Conservation (phyloP, 129 eudicot species). For the Saposhnikovia divaricata region DNA sequence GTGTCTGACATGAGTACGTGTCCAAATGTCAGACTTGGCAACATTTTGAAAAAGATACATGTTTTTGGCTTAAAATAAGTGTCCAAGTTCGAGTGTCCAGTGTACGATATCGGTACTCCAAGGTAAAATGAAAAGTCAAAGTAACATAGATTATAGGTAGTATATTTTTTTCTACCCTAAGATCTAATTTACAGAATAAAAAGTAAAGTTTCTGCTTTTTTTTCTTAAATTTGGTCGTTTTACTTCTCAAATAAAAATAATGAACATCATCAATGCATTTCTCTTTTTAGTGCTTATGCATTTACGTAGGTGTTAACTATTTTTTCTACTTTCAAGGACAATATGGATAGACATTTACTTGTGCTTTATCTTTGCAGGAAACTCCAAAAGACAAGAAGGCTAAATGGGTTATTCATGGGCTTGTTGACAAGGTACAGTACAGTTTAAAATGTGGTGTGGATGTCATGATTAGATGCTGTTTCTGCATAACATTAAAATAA, state of each 20-base stretch:
- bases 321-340: not conserved
- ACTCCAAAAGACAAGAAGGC: conserved; percentile 81
- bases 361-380: conserved; percentile 27
- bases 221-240: not conserved
- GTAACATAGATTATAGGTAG: too few species aligned
- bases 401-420: conserved; percentile 56
- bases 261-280: not conserved
- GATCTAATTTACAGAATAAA: not conserved
- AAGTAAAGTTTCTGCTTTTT: not conserved
- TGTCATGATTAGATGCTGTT: not conserved
- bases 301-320: not conserved
- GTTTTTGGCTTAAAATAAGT: too few species aligned
- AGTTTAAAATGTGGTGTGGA: not conserved
- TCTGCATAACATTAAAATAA: not conserved
- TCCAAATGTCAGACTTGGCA: too few species aligned
- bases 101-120: too few species aligned
- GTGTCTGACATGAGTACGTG: too few species aligned
- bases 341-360: not conserved
- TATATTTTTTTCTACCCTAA: not conserved
- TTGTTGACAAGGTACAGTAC: conserved; percentile 55
- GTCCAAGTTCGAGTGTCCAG: too few species aligned
- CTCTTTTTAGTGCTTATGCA: not conserved
- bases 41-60: too few species aligned
- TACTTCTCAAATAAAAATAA: not conserved
- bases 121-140: too few species aligned